Base-by-base conservation (phyloP, 257 asterid genomes). In the Nicotiana tomentosiformis region DNA sequence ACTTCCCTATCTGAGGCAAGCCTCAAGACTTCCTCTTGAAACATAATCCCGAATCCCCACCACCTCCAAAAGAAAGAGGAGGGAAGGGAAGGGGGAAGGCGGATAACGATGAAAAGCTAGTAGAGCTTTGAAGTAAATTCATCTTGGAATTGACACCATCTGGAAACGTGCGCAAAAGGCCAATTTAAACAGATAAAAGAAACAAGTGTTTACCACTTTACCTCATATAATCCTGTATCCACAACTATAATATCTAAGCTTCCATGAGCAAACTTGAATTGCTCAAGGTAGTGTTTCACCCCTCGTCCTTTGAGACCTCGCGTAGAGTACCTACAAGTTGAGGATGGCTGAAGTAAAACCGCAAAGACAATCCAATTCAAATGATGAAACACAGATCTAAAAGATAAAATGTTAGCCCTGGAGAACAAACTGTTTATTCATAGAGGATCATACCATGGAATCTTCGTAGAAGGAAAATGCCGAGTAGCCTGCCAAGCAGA, bases 201-300 rank as follows among this genome's bases (percentile, higher is more conserved):
- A 20, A 43, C 37, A 74, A 51, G 1, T 2, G 0, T 26, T 49
- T 74, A 91, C 94, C 96, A 90, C 90, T 26, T 49, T 74, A 91
- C 94, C 96, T 91, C 90, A 84, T 90, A 89, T 74, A 84, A 67
- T 70, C 86, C 61, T 10, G 95, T 90, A 65, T 93, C 90, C 77
- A 92, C 39, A 61, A 81, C 89, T 43, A 92, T 84, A 83, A 93
- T 68, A 66, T 93, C 93, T 68, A 93, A 60, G 82, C 72, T 88
- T 81, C 90, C 91, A 70, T 80, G 15, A 5, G 90, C 88, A 77
- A 86, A 60, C 66, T 82, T 37, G 14, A 87, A 83, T 76, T 85
- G 87, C 84, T 88, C 77, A 30, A 79, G 72, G 85, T 90, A 89
- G 83, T 84, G 82, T 82, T 77, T 83, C 78, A 66, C 58, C 43